Base-by-base conservation (phyloP, 306 rosid genomes). In the Sesbania bispinosa region DNA sequence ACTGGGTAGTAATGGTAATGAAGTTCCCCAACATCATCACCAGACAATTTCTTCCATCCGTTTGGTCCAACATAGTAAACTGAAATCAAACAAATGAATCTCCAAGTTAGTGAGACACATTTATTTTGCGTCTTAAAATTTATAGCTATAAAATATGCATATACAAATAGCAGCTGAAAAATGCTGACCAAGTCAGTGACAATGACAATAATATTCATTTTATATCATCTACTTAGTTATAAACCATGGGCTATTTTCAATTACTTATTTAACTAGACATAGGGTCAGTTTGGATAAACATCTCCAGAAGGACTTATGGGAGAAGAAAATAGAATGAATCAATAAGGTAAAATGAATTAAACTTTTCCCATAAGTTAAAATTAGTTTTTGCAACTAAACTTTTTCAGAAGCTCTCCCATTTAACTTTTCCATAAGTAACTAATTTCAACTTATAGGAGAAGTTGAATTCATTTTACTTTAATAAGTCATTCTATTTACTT, bases 21-120 rank as follows among this genome's bases (percentile, higher is more conserved):
- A 20, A 93, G 96, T 46, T 93, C 98, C 14, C 98, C 97, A 6
- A 93, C 97, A 78, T 88, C 96, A 62, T 86, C 98, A 20, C 98
- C 97, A 6, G 98, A 83, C 11, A 90, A 79, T 81, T 93, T 93
- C 82, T 88, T 88, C 98, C 97, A 90, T 73, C 96, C 98, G 32
- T 72, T 69, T 23, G 91, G 87, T 67, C 98, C 98, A 47, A 88
- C 98, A 11, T 88, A 59, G 79, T 90, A 93, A 24, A 93, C 98
- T 90, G 6, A 26, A 45, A 61, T 21, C 82, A 73, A 15, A 43
- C 2, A 77, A 77, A 65, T 29, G 18, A 65, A 82, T 61, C 42
- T 57, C 24, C 58, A 36, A 19, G 63, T 77, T 43, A 81, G 73
- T 8, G 50, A 52, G 16, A 30, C 1, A 69, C 5, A 29, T 4